Base-by-base conservation (phyloP, 352 stramenopile genomes). In the Aphanomyces cochlioides region DNA sequence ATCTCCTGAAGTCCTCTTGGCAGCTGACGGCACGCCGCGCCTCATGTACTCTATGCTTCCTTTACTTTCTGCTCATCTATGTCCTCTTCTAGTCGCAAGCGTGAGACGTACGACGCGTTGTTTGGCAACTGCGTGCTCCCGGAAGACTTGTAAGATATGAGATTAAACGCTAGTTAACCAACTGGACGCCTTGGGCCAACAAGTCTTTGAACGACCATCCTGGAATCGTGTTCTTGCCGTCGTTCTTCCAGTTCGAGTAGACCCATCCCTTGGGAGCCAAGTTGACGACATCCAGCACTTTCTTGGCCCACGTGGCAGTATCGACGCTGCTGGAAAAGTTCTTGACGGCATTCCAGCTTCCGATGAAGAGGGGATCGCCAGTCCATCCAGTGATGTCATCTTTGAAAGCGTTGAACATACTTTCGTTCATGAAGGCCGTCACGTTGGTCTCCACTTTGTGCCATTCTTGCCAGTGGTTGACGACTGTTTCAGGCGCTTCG, bases 1-100 rank as follows among this genome's bases (percentile, higher is more conserved):
- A 19, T 88, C 89, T 6, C 88, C 89, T n/a, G 89, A 96, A 69
- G 77, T 96, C 41, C 83, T 96, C 5, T 72, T 93, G 47, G 81
- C 83, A 5, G 50, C 78, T 4, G 74, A 89, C 67, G 83, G 81
- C 60, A 65, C 65, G 38, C 77, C 84, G 47, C 75, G 80, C 38
- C 84, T 93, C 77, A 93, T 93, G 85, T 92, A 79, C 59, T 78
- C 75, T 37, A 48, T 3, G 59, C 47, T 38, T 47, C 7, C n/a
- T 64, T 38, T 66, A 34, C 37, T 69, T n/a, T n/a, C 38, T 17
- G 12, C 5, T 1, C 63, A 38, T 45, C 40, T 75, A 19, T n/a
- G 70, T 56, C 41, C 2, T 68, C 13, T 66, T 54, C 28, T 68
- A 93, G 85, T 69, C 85, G 85, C 73, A 74, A 90, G 75, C 81